Evolutionary conservation across 1,284 basidiomycete species (phyloP).

Genomic region (Peniophora sp.): DNA sequence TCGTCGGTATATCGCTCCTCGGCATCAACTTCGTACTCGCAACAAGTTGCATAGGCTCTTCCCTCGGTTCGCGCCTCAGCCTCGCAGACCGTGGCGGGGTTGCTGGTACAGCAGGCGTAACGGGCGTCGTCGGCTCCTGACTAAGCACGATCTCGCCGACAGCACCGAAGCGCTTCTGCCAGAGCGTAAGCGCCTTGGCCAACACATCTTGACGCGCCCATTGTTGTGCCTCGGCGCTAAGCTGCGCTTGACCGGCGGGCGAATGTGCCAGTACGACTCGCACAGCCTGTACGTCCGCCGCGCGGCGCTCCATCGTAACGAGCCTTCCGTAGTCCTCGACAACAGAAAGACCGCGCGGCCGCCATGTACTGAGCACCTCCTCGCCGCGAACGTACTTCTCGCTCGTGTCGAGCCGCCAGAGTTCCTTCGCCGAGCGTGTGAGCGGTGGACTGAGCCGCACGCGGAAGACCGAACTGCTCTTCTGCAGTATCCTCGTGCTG

Average conservation of each 20-base stretch:
- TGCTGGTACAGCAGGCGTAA: slow-evolving; percentile 16
- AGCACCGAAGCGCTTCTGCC: slow-evolving; percentile 79
- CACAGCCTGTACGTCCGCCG: slow-evolving; percentile 86
- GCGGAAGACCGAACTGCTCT: slow-evolving; percentile 76
- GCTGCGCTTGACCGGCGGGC: slow-evolving; percentile 31
- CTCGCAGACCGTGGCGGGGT: slow-evolving; percentile 37
- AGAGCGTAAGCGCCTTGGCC: slow-evolving; percentile 60
- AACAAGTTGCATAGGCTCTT: slow-evolving; percentile 56
- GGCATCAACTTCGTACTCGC: slow-evolving; percentile 67
- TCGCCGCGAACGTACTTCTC: slow-evolving; percentile 92
- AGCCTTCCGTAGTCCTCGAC: slow-evolving; percentile 79
- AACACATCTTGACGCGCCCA: slow-evolving; percentile 61
- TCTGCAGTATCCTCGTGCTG: slow-evolving; percentile 64
- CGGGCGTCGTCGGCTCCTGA: slow-evolving; percentile 49
- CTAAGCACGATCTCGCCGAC: slow-evolving; percentile 71
- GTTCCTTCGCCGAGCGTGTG: slow-evolving; percentile 80
- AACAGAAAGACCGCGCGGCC: slow-evolving; percentile 78
- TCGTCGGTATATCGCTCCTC: slow-evolving; percentile 72
- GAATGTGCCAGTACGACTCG: slow-evolving; percentile 64
- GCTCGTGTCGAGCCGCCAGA: slow-evolving; percentile 93
- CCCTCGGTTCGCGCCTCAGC: slow-evolving; percentile 22
- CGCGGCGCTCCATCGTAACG: slow-evolving; percentile 59
- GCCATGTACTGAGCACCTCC: slow-evolving; percentile 78
- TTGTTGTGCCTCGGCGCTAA: slow-evolving; percentile 44
- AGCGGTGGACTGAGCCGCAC: slow-evolving; percentile 79